Conservation (phyloP, 2,329 filamentous ascomycete genomes). For the Orbilia oligospora region DNA sequence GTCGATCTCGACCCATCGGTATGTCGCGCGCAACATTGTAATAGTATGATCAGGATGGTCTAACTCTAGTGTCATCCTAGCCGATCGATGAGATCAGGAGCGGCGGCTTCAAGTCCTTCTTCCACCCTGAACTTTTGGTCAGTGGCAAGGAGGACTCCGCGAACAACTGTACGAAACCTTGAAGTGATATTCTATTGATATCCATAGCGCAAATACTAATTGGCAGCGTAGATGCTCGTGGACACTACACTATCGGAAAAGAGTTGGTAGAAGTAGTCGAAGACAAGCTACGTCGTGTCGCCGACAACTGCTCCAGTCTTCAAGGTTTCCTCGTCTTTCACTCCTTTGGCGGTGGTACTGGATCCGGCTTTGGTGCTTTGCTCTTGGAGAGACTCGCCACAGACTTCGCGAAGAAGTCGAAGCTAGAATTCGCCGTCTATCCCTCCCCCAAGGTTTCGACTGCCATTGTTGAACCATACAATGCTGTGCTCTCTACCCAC, state of each 20-base stretch:
- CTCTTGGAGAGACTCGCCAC: constrained; percentile 76
- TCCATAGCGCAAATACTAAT: constrained; percentile 3
- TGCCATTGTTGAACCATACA: constrained; percentile 79
- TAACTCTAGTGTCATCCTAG: constrained; percentile 64
- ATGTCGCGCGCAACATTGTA: constrained; percentile 64
- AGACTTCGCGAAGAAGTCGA: constrained; percentile 78
- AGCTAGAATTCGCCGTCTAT: constrained; percentile 78
- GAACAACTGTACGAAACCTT: constrained; percentile 73
- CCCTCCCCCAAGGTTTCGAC: constrained; percentile 76
- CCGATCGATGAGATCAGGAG: constrained; percentile 78
- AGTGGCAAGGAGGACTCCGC: constrained; percentile 79
- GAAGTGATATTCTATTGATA: neutral
- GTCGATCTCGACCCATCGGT: constrained; percentile 77
- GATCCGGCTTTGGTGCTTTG: constrained; percentile 77
- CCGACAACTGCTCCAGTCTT: constrained; percentile 77
- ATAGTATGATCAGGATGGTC: constrained; percentile 4
- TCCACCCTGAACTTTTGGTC: constrained; percentile 77
- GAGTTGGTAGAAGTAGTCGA: constrained; percentile 76
- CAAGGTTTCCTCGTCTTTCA: constrained; percentile 79
- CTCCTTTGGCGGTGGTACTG: constrained; percentile 78
- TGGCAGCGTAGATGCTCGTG: constrained; percentile 72
- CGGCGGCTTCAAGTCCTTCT: constrained; percentile 75
- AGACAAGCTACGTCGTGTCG: constrained; percentile 76
- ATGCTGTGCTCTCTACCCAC: constrained; percentile 73
- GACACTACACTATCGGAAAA: constrained; percentile 79